phyloP scores from a whole-genome alignment of 495 filamentous ascomycete genomes.

The Penicillium cosmopolitanum region DNA sequence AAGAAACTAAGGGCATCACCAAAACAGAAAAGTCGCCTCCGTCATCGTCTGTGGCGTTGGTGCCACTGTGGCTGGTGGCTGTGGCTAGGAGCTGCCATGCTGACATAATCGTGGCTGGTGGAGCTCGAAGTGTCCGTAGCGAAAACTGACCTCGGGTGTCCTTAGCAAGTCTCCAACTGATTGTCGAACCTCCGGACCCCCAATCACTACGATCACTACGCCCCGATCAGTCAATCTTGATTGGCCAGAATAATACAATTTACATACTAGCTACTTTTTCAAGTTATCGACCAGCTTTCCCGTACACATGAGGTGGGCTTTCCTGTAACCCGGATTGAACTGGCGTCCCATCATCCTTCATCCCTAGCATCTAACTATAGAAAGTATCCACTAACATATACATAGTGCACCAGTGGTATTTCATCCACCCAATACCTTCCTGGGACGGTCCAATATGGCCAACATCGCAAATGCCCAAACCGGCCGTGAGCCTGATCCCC shows the following conservation, averaged over 20 bases:
- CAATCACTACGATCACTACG: background rate
- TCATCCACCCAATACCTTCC: no score
- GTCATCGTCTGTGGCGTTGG: conserved; percentile 32
- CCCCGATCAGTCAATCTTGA: background rate
- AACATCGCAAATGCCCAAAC: background rate
- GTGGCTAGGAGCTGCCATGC: background rate
- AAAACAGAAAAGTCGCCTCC: conserved; percentile 33
- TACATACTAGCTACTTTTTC: no score
- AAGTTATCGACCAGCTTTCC: no score
- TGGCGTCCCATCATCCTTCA: no score
- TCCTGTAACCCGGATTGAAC: no score
- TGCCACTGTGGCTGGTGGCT: background rate
- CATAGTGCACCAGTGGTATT: no score
- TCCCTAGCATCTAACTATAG: no score
- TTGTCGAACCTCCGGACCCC: background rate
- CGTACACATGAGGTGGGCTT: no score
- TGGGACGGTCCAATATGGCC: no score
- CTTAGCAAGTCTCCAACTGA: background rate
- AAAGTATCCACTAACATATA: no score
- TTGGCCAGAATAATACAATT: no score
- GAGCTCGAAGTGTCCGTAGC: background rate
- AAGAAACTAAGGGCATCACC: conserved; percentile 14
- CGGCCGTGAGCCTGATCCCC: background rate
- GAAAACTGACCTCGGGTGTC: background rate
- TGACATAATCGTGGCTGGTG: background rate